Conservation (phyloP, 2,329 filamentous ascomycete genomes). For the Monilinia fructigena region DNA sequence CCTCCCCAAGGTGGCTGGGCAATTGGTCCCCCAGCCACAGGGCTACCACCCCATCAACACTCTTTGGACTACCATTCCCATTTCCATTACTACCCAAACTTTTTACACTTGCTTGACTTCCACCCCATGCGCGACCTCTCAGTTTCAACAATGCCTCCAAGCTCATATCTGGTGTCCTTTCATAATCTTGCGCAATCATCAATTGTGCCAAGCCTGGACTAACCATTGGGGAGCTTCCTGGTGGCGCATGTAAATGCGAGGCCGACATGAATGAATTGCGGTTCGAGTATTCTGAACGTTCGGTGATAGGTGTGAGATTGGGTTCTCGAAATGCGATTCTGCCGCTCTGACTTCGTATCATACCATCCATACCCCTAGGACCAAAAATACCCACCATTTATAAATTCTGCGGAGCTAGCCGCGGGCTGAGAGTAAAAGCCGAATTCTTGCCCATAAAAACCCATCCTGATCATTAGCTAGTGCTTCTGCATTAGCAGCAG, state of each 20-base stretch:
- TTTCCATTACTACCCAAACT: constrained; percentile 48
- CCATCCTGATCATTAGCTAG: constrained; percentile 89
- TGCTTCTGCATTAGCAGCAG: constrained; percentile 90
- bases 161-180: constrained; percentile 61
- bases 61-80: constrained; percentile 40
- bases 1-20: constrained; percentile 2
- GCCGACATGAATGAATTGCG: constrained; percentile 75
- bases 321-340: constrained; percentile 76
- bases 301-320: constrained; percentile 93
- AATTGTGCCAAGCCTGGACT: constrained; percentile 78
- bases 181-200: constrained; percentile 54
- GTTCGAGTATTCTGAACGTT: constrained; percentile 93
- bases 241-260: constrained; percentile 43
- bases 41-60: constrained; percentile 34
- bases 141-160: constrained; percentile 68
- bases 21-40: constrained; percentile 26
- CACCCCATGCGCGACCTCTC: constrained; percentile 75
- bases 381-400: constrained; percentile 92
- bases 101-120: constrained; percentile 70
- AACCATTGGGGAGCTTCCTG: constrained; percentile 46
- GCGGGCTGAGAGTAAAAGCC: constrained; percentile 78
- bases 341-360: constrained; percentile 67
- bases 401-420: constrained; percentile 50
- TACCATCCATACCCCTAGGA: constrained; percentile 61
- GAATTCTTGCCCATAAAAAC: constrained; percentile 93